Evolutionary conservation across 495 filamentous ascomycete genomes (phyloP).

Genomic region (Podospora pseudopauciseta): DNA sequence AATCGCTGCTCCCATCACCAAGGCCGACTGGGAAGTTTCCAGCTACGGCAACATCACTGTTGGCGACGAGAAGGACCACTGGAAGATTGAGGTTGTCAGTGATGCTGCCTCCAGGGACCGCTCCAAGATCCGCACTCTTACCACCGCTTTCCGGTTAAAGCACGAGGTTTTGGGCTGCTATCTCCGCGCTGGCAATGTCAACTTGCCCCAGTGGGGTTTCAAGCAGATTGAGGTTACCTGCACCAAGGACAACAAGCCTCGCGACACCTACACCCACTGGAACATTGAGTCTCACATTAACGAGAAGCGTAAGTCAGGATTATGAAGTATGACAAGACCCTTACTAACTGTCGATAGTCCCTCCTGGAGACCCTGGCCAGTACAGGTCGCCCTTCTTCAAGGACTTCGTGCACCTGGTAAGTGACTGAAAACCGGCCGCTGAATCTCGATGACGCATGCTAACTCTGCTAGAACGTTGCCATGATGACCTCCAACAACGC

Average conservation of each 20-base stretch:
- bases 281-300: conserved; percentile 95
- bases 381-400: conserved; percentile 96
- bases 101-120: conserved; percentile 84
- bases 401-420: conserved; percentile 83
- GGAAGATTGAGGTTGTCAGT: conserved; percentile 86
- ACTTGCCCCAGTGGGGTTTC: conserved; percentile 98
- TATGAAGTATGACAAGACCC: neutral
- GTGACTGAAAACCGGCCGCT: neutral
- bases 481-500: conserved; percentile 99
- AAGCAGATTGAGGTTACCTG: conserved; percentile 99
- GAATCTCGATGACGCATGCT: neutral
- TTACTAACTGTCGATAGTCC: conserved; percentile 57
- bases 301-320: conserved; percentile 71
- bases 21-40: conserved; percentile 88
- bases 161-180: conserved; percentile 87
- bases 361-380: conserved; percentile 81
- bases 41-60: conserved; percentile 95
- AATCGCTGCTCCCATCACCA: conserved; percentile 82
- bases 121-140: conserved; percentile 85
- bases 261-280: conserved; percentile 96
- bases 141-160: conserved; percentile 85
- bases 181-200: conserved; percentile 90
- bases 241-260: conserved; percentile 85
- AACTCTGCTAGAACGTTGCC: conserved; percentile 66
- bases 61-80: conserved; percentile 97